phyloP scores from a whole-genome alignment of 495 filamentous ascomycete genomes.

The Alectoria sarmentosa region DNA sequence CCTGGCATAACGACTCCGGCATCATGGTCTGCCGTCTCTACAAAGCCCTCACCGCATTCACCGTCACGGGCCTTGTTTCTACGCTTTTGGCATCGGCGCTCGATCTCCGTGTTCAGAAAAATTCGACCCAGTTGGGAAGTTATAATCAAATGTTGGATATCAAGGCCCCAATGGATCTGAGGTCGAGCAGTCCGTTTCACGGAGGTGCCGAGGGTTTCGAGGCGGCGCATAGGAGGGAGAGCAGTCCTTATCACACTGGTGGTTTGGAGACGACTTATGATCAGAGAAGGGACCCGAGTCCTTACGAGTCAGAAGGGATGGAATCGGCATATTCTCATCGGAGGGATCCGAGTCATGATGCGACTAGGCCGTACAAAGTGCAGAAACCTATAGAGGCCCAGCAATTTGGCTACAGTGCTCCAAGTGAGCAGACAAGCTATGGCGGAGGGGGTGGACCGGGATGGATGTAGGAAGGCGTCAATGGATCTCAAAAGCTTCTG shows the following conservation, averaged over 20 bases:
- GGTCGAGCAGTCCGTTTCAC: slow-evolving; percentile 10
- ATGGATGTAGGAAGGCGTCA: background rate
- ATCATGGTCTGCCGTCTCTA: slow-evolving; percentile 56
- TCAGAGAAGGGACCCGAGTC: background rate
- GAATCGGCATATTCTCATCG: slow-evolving; percentile 8
- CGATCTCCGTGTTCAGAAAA: slow-evolving; percentile 19
- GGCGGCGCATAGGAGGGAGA: slow-evolving; percentile 3
- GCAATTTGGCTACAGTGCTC: slow-evolving; percentile 26
- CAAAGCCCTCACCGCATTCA: slow-evolving; percentile 61
- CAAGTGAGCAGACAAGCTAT: slow-evolving; percentile 29
- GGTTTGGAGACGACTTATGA: slow-evolving; percentile 2
- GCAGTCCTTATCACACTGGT: background rate
- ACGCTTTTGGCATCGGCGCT: slow-evolving; percentile 22
- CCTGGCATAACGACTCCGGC: slow-evolving; percentile 52
- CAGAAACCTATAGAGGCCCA: slow-evolving; percentile 24
- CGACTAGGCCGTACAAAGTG: slow-evolving; percentile 23
- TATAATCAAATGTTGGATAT: slow-evolving; percentile 26
- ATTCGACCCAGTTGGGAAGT: slow-evolving; percentile 9
- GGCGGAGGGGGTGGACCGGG: slow-evolving; percentile 16
- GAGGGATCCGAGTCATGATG: slow-evolving; percentile 14
- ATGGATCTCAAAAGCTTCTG: background rate
- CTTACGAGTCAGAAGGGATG: background rate
- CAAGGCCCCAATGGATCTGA: slow-evolving; percentile 16
- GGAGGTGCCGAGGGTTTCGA: background rate
- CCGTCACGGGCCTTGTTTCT: slow-evolving; percentile 38